A percentile compares a stretch with the other conserved stretches of the same genome.
phyloP scores from a whole-genome alignment of 495 filamentous ascomycete genomes.

The Chaetomium cochliodes region DNA sequence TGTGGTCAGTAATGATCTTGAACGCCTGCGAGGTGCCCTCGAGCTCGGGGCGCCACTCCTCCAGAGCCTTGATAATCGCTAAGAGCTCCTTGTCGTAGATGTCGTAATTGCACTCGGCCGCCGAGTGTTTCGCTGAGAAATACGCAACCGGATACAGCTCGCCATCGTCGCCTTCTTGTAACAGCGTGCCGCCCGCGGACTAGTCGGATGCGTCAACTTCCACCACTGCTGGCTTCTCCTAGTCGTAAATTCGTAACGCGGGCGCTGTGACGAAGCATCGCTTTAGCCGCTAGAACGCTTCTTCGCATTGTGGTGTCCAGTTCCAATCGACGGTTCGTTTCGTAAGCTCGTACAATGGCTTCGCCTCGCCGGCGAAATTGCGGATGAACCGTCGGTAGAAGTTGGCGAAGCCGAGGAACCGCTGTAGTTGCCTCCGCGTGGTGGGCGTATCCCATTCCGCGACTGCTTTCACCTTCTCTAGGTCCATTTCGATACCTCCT shows the following conservation, averaged over 20 bases:
- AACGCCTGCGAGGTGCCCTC: neutral
- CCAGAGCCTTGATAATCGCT: constrained; percentile 11
- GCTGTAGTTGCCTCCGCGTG: neutral
- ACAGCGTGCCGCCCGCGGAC: too few species aligned
- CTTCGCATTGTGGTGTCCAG: neutral
- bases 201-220: constrained; percentile 5
- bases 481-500: constrained; percentile 10
- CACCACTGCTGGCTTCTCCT: too few species aligned
- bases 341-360: neutral
- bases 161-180: neutral
- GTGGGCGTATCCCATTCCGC: neutral
- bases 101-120: too few species aligned
- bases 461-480: constrained; percentile 12
- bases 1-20: constrained; percentile 12
- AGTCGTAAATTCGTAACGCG: neutral
- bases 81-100: too few species aligned
- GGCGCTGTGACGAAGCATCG: neutral
- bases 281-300: constrained; percentile 5
- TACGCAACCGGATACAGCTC: neutral
- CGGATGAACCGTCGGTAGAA: constrained; percentile 22
- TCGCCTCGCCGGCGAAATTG: neutral
- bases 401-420: constrained; percentile 17
- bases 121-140: constrained; percentile 22
- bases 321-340: neutral
- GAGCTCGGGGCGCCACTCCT: constrained; percentile 13